Conservation (phyloP, 108 stramenopile genomes). For the Heterococcus sp. region DNA sequence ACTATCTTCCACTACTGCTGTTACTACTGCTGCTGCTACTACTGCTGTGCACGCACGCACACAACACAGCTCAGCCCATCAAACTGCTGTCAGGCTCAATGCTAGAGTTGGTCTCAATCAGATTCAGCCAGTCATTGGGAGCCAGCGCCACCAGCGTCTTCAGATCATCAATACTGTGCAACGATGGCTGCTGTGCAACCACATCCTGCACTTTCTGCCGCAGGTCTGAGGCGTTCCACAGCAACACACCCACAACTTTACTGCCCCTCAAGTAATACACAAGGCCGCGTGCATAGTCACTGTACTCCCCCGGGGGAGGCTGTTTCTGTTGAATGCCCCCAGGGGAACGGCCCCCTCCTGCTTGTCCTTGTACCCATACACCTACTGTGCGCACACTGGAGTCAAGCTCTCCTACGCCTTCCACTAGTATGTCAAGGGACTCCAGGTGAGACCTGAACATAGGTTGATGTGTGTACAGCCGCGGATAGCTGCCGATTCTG, state of each 20-base stretch:
- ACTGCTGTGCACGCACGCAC: too few species aligned
- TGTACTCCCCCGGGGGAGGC: too few species aligned
- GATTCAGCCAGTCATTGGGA: background rate
- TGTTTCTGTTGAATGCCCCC: too few species aligned
- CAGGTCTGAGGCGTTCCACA: conserved; percentile 3
- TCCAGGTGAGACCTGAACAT: conserved; percentile 23
- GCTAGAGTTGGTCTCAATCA: background rate
- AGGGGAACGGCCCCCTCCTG: too few species aligned
- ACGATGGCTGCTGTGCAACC: background rate
- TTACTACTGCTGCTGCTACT: too few species aligned
- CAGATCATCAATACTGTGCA: background rate
- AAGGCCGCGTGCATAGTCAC: conserved; percentile 5
- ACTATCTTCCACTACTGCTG: too few species aligned
- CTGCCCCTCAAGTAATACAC: conserved; percentile 8
- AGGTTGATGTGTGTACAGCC: conserved; percentile 40
- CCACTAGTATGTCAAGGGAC: conserved; percentile 23
- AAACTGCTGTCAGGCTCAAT: background rate
- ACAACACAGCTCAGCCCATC: background rate
- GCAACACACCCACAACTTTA: background rate
- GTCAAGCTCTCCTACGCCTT: conserved; percentile 42
- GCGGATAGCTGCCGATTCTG: conserved; percentile 18
- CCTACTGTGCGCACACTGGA: background rate
- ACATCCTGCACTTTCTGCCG: background rate
- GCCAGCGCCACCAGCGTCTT: background rate
- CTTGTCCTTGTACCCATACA: background rate